Evolutionary conservation across 2,329 filamentous ascomycete genomes (phyloP).

Genomic region (Penicillium rolfsii): DNA sequence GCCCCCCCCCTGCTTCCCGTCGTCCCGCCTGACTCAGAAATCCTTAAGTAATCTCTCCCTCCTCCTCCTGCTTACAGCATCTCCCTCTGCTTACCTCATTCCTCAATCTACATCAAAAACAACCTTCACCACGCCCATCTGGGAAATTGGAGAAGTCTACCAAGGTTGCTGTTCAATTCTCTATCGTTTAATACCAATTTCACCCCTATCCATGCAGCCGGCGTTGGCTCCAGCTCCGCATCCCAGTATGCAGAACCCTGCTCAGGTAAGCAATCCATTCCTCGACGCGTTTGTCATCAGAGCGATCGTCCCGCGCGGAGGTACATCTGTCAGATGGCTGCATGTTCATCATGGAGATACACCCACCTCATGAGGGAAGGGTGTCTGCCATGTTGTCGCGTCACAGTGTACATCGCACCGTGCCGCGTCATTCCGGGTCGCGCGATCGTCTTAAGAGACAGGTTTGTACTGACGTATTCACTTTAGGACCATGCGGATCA

Average conservation of each 20-base stretch:
- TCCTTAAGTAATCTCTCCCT: slow-evolving; percentile 29
- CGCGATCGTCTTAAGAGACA: neutral
- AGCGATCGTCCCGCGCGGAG: slow-evolving; percentile 28
- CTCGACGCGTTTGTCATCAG: slow-evolving; percentile 44
- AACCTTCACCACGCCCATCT: slow-evolving; percentile 14
- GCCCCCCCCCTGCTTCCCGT: neutral
- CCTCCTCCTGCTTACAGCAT: slow-evolving; percentile 42
- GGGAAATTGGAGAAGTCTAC: slow-evolving; percentile 7
- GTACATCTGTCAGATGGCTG: slow-evolving; percentile 18
- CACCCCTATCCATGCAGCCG: slow-evolving; percentile 46
- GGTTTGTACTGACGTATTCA: slow-evolving; percentile 19
- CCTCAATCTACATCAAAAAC: slow-evolving; percentile 24
- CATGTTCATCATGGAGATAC: neutral
- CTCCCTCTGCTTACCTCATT: slow-evolving; percentile 33
- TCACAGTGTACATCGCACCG: slow-evolving; percentile 8
- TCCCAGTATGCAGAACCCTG: slow-evolving; percentile 52
- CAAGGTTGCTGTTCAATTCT: slow-evolving; percentile 9
- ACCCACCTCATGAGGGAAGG: too few species aligned
- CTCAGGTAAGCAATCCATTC: slow-evolving; percentile 57
- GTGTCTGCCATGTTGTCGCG: slow-evolving; percentile 18
- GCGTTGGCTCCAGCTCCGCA: slow-evolving; percentile 54
- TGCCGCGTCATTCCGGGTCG: slow-evolving; percentile 17
- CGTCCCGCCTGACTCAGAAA: slow-evolving; percentile 18
- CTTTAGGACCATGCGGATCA: slow-evolving; percentile 50
- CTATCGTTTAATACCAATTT: slow-evolving; percentile 11